Conservation (phyloP, 306 rosid genomes). For the Argentina anserina region DNA sequence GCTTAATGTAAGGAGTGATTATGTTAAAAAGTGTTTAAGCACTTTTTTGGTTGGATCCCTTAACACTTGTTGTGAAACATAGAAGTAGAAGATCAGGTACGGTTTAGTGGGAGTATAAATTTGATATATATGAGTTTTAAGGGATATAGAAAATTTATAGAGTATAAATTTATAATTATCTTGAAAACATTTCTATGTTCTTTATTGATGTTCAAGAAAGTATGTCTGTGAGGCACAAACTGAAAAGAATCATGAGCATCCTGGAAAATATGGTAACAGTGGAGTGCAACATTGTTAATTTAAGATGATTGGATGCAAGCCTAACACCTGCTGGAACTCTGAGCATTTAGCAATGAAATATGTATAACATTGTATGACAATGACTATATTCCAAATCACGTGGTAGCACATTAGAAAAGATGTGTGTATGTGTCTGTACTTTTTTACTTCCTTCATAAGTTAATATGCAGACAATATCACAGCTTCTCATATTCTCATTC, state of each 20-base stretch:
- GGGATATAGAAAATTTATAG: no score
- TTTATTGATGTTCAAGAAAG: not conserved
- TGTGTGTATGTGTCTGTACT: not conserved
- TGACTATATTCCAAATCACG: not conserved
- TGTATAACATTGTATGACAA: not conserved
- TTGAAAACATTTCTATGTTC: no score
- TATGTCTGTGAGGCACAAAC: not conserved
- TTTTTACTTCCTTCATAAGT: not conserved
- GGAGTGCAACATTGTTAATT: not conserved
- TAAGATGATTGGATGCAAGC: not conserved
- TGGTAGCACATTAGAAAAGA: not conserved
- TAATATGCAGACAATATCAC: not conserved
- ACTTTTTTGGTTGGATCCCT: not conserved
- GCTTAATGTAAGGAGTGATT: not conserved
- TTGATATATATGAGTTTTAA: not conserved
- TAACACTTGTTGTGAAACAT: not conserved
- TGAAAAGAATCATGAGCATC: not conserved
- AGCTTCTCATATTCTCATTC: not conserved
- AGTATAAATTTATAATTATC: no score
- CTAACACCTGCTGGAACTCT: not conserved
- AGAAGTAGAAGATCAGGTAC: not conserved
- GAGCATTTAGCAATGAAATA: not conserved
- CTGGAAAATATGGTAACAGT: not conserved
- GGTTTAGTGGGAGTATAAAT: not conserved
- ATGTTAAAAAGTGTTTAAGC: not conserved